Percentiles rank a stretch among this genome's conserved stretches.
Conservation (phyloP, 371 early-diverging fungal species). For the Umbelopsis sp. region DNA sequence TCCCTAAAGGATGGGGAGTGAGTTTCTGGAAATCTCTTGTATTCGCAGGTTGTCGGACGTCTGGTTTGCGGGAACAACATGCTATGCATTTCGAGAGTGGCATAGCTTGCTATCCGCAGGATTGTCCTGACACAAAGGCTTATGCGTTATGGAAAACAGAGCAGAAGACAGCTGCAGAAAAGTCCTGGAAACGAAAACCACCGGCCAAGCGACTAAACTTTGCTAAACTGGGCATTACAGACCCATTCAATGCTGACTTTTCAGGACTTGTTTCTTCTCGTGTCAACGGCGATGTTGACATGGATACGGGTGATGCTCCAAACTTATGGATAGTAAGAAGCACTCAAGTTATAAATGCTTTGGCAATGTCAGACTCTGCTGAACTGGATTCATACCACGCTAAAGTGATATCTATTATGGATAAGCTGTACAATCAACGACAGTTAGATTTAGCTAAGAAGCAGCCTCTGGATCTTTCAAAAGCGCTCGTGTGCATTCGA, state of each 20-base stretch:
- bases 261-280: conserved; percentile 32
- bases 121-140: conserved; percentile 60
- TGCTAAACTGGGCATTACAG: conserved; percentile 56
- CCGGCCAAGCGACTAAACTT: conserved; percentile 76
- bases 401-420: background rate
- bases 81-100: conserved; percentile 65
- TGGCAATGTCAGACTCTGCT: background rate
- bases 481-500: conserved; percentile 51
- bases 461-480: conserved; percentile 14
- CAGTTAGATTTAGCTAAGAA: conserved; percentile 12
- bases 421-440: conserved; percentile 17
- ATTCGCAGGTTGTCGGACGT: conserved; percentile 88
- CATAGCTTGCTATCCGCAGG: conserved; percentile 60
- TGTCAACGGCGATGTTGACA: conserved; percentile 12
- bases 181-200: conserved; percentile 61
- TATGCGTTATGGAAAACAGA: conserved; percentile 45
- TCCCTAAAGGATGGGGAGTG: conserved; percentile 84
- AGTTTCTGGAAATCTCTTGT: conserved; percentile 87
- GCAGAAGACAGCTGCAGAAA: conserved; percentile 35
- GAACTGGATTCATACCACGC: conserved; percentile 22
- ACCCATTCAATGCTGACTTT: conserved; percentile 70
- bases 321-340: conserved; percentile 3
- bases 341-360: background rate
- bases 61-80: conserved; percentile 60
- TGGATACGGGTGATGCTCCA: background rate